phyloP scores from a whole-genome alignment of 805 yeast species.

The Teunomyces gatunensis region DNA sequence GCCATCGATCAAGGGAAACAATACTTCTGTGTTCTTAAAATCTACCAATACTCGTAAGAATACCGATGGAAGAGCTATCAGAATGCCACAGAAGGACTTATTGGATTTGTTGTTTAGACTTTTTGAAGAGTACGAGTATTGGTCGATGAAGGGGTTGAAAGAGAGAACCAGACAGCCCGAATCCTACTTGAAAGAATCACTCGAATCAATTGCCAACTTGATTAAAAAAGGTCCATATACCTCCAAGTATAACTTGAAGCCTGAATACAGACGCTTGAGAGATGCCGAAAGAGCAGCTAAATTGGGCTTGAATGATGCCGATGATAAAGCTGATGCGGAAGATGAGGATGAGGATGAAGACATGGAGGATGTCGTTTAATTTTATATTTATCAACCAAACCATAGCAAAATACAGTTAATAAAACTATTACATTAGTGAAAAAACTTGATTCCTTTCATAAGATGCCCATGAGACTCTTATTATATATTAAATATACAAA shows the following conservation, averaged over 20 bases:
- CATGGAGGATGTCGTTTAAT: slow-evolving; percentile 68
- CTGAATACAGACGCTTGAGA: slow-evolving; percentile 78
- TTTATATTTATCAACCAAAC: not conserved
- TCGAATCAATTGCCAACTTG: slow-evolving; percentile 84
- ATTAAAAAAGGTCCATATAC: slow-evolving; percentile 97
- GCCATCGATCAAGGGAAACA: slow-evolving; percentile 68
- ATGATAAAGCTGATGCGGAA: slow-evolving; percentile 40
- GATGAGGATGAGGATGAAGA: slow-evolving; percentile 67
- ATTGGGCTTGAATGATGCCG: slow-evolving; percentile 48
- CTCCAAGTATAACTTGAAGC: slow-evolving; percentile 82
- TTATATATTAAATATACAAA: slow-evolving; percentile 11
- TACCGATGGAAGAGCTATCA: slow-evolving; percentile 80
- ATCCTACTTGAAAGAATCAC: slow-evolving; percentile 81
- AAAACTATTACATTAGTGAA: not conserved
- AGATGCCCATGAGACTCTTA: slow-evolving; percentile 3
- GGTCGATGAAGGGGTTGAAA: slow-evolving; percentile 92
- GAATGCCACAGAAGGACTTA: slow-evolving; percentile 91
- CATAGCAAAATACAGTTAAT: not conserved
- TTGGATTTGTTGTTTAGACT: slow-evolving; percentile 83
- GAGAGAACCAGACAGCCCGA: slow-evolving; percentile 97
- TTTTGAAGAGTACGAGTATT: slow-evolving; percentile 93
- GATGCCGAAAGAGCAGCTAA: slow-evolving; percentile 74
- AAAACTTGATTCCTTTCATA: slow-evolving; percentile 2
- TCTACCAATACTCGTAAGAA: slow-evolving; percentile 44
- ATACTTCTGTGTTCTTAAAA: slow-evolving; percentile 65